Base-by-base conservation (phyloP, 805 yeast species). In the Yarrowia osloensis region DNA sequence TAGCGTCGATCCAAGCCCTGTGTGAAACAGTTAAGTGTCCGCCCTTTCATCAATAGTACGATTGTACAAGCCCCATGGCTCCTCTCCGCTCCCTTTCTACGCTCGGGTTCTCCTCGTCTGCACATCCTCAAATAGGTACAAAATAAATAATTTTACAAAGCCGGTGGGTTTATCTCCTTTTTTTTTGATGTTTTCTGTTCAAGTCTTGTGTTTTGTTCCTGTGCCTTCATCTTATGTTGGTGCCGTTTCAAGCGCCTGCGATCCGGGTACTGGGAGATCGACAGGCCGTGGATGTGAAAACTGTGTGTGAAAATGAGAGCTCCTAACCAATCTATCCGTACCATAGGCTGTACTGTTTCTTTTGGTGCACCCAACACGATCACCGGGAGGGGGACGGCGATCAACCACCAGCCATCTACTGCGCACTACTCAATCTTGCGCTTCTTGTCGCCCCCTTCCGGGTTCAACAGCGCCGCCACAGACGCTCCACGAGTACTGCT, bases 391-490 rank as follows among this genome's bases (percentile, higher is more conserved):
- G n/a, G n/a, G n/a, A n/a, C n/a, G 3, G 3, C 15, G 24, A 44
- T 22, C 42, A 40, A 24, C 46, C 11, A n/a, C 42, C 22, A 17
- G 19, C 1, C 19, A 8, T 11, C 1, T 13, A 6, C 2, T 5
- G 1, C 39, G 19, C 17, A 15, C 15, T 37, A 54, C 62, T 37
- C 66, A 22, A 61, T 21, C 42, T 61, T 61, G 22, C 66, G 52
- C 54, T 61, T 61, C 52, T 44, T 61, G 42, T 61, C 66, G 13
- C 42, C 66, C 24, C 66, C 54, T 31, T 42, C 66, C 13, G 66
- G 66, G 54, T 61, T 61, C 33, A 61, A 17, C 44, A 61, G 24
- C 3, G 66, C 66, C 4, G 66, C 66, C n/a, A 61, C 66, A 31
- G 54, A 44, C 12, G 66, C 52, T 22, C 66, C 66, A 4, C 66